Percentiles rank a stretch among this genome's conserved stretches.
Evolutionary conservation across 768 basidiomycete species (phyloP).

Genomic region (Suillus cothurnatus): DNA sequence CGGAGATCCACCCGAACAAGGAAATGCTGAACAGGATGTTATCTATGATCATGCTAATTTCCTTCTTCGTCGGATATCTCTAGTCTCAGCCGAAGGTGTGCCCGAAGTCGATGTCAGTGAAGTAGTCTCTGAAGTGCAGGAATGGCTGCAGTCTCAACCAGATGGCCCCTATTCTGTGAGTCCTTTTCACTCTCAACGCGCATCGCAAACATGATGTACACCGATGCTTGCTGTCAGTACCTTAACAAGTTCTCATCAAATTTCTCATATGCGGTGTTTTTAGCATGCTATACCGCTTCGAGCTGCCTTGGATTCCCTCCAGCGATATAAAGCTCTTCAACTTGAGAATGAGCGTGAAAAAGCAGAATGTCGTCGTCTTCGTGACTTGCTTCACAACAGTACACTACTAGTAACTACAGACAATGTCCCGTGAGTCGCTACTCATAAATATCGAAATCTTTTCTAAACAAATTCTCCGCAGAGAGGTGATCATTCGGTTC

Average conservation of each 20-base stretch:
- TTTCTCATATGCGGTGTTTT: slow-evolving; percentile 22
- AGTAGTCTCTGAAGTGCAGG: slow-evolving; percentile 50
- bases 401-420: slow-evolving; percentile 30
- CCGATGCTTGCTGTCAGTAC: neutral
- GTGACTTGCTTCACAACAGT: slow-evolving; percentile 31
- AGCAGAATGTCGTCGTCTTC: slow-evolving; percentile 32
- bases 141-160: slow-evolving; percentile 49
- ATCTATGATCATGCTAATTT: slow-evolving; percentile 43
- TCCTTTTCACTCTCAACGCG: slow-evolving; percentile 11
- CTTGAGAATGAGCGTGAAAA: slow-evolving; percentile 34
- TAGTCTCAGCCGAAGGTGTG: slow-evolving; percentile 36
- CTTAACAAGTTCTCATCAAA: neutral
- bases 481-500: slow-evolving; percentile 8
- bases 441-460: neutral
- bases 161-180: slow-evolving; percentile 41
- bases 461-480: neutral
- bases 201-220: neutral
- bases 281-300: slow-evolving; percentile 38
- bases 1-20: slow-evolving; percentile 38
- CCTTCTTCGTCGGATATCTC: slow-evolving; percentile 36
- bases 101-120: slow-evolving; percentile 36
- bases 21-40: slow-evolving; percentile 35
- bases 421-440: slow-evolving; percentile 33
- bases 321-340: slow-evolving; percentile 41
- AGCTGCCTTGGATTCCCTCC: slow-evolving; percentile 1